These are phyloP conservation scores for Stagonosporopsis chrysanthemi DNA, from an alignment of 2,329 filamentous ascomycete species.

Conservation along the genomic window DNA sequence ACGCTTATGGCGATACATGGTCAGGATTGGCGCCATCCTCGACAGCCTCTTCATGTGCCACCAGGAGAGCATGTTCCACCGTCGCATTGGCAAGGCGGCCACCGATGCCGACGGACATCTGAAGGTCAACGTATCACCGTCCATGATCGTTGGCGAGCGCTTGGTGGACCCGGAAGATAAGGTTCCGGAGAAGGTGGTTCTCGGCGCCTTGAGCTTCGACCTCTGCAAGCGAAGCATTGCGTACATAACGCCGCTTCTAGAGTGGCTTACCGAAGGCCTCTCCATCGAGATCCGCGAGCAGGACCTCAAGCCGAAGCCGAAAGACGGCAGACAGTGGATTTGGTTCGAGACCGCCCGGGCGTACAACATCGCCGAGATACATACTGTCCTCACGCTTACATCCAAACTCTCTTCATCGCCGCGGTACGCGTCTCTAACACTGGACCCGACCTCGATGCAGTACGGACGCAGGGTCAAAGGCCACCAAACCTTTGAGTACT, in stretches of 20 bases:
- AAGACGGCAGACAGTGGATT: neutral
- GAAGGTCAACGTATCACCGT: neutral
- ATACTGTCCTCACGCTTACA: neutral
- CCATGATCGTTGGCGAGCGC: neutral
- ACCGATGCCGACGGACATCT: neutral
- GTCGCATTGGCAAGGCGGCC: neutral
- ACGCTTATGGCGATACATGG: neutral
- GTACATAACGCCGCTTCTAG: neutral
- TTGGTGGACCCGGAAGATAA: neutral
- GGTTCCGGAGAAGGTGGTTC: neutral
- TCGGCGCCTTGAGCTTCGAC: slow-evolving; percentile 4
- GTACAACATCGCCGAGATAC: neutral
- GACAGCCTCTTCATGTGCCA: slow-evolving; percentile 3
- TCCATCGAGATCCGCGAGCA: neutral
- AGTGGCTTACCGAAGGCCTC: neutral
- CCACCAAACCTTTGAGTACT: neutral
- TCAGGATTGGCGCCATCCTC: neutral
- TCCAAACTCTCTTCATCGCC: neutral
- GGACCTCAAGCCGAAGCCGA: neutral
- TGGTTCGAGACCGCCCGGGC: neutral
- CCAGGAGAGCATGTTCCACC: neutral
- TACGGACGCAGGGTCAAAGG: neutral
- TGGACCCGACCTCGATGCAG: slow-evolving; percentile 3
- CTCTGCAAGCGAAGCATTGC: neutral
- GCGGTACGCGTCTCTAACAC: neutral